phyloP scores from a whole-genome alignment of 306 rosid species.

The Erythrophleum fordii region DNA sequence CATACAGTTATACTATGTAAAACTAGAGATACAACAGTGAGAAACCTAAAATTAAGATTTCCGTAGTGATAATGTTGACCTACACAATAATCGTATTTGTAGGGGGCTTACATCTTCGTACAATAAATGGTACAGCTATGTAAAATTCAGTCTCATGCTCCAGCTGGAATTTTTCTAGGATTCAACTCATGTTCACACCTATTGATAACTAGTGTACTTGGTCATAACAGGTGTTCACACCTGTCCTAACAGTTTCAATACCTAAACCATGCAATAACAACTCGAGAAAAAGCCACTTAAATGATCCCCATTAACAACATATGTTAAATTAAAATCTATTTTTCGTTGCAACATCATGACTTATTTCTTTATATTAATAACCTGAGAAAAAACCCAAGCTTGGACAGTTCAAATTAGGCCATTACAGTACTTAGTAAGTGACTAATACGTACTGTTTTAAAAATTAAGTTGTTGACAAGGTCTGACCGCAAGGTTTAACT shows the following conservation, averaged over 20 bases:
- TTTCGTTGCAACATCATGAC: background rate
- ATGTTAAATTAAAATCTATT: background rate
- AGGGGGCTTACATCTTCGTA: background rate
- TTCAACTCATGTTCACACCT: background rate
- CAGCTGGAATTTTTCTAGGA: background rate
- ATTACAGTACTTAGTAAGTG: background rate
- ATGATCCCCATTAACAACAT: background rate
- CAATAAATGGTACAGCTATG: background rate
- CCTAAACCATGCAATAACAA: background rate
- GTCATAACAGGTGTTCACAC: background rate
- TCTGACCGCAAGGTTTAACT: background rate
- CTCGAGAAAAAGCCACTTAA: background rate
- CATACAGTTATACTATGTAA: background rate
- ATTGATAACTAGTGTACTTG: too few relatives aligned
- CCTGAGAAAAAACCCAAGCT: background rate
- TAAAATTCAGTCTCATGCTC: background rate
- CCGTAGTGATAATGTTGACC: background rate
- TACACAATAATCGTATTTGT: background rate
- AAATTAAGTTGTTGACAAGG: background rate
- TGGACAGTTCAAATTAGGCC: background rate
- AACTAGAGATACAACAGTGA: background rate
- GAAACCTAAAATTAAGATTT: background rate
- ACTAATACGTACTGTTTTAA: background rate
- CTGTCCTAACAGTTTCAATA: background rate
- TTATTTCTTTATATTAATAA: background rate